phyloP scores from a whole-genome alignment of 1,284 basidiomycete species.

The Marasmius oreades region DNA sequence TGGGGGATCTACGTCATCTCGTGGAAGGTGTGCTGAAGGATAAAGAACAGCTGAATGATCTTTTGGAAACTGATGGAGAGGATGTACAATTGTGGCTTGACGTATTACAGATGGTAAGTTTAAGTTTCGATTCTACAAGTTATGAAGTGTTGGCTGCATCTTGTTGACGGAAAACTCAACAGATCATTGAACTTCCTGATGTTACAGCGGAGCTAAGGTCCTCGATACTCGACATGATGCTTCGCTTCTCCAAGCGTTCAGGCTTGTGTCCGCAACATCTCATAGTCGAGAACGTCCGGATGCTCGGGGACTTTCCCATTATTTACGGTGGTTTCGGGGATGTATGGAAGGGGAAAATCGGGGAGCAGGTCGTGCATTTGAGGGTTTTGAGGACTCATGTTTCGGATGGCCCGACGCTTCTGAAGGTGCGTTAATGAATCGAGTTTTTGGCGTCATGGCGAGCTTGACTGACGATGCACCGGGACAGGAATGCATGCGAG shows the following conservation, averaged over 20 bases:
- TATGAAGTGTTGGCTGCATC: too few species aligned
- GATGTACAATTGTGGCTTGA: not conserved
- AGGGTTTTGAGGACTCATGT: not conserved
- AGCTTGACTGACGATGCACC: too few species aligned
- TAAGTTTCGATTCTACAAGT: too few species aligned
- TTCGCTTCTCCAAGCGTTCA: not conserved
- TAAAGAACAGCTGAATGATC: too few species aligned
- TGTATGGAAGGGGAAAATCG: conserved; percentile 3
- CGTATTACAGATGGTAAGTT: not conserved
- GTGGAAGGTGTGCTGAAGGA: too few species aligned
- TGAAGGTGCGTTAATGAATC: conserved; percentile 1
- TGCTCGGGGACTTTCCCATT: not conserved
- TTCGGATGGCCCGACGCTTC: not conserved
- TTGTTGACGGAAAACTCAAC: too few species aligned
- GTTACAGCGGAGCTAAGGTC: not conserved
- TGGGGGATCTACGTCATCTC: too few species aligned
- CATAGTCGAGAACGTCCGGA: not conserved
- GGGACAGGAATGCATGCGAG: not conserved
- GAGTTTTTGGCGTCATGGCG: too few species aligned
- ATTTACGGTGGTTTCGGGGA: not conserved
- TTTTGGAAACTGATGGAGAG: not conserved
- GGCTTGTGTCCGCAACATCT: not conserved
- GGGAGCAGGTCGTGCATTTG: not conserved
- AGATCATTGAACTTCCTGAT: not conserved
- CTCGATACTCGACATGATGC: not conserved